These are phyloP conservation scores for Candida multigemmis DNA, from an alignment of 805 yeast genomes.

Conservation along the genomic window DNA sequence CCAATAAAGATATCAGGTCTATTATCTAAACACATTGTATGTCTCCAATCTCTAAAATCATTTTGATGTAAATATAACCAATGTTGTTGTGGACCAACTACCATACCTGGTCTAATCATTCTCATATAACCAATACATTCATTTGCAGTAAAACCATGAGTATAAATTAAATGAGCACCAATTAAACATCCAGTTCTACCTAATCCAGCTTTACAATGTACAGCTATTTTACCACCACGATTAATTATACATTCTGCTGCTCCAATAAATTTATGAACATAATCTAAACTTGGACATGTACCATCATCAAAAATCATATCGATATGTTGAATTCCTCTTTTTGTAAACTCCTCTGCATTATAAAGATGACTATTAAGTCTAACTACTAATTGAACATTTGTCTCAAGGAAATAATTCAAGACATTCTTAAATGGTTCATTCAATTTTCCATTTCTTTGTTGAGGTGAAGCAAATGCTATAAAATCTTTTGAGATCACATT, in stretches of 20 bases:
- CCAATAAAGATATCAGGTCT: conserved; percentile 59
- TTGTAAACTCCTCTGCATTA: conserved; percentile 75
- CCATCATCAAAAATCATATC: conserved; percentile 98
- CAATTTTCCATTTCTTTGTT: conserved; percentile 46
- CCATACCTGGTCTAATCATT: conserved; percentile 97
- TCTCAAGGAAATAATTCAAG: conserved; percentile 60
- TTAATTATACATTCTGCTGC: conserved; percentile 86
- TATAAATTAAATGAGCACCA: conserved; percentile 93
- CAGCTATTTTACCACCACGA: conserved; percentile 89
- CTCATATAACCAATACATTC: conserved; percentile 97
- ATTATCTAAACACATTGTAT: conserved; percentile 74
- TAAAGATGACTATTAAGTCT: conserved; percentile 88
- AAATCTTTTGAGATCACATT: conserved; percentile 88
- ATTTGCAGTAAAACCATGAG: conserved; percentile 93
- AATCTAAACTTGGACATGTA: conserved; percentile 92
- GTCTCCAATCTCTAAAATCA: conserved; percentile 94
- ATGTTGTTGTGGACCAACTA: conserved; percentile 99
- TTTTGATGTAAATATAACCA: conserved; percentile 96
- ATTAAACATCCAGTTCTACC: conserved; percentile 97
- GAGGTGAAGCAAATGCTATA: conserved; percentile 96
- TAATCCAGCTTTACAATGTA: conserved; percentile 97
- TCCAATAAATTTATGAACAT: conserved; percentile 87
- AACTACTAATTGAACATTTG: conserved; percentile 81
- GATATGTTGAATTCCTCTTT: conserved; percentile 75
- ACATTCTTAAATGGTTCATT: conserved; percentile 80